Evolutionary conservation across 208 protist species (phyloP).

Genomic region (Wallacemonas sp.): DNA sequence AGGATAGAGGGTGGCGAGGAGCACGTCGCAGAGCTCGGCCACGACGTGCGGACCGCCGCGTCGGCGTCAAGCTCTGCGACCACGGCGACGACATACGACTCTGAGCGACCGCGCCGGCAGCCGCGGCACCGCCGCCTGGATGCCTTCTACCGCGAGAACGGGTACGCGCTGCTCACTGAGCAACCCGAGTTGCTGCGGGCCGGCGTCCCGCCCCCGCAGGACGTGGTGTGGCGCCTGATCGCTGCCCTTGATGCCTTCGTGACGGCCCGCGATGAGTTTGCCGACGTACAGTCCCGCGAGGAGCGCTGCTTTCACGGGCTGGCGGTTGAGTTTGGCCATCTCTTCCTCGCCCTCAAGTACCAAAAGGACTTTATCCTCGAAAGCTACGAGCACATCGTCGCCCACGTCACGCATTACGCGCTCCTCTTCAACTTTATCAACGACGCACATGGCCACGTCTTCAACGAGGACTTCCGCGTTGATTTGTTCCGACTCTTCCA

Average conservation of each 20-base stretch:
- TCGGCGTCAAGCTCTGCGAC: not conserved
- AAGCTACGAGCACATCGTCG: slow-evolving; percentile 45
- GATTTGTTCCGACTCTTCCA: slow-evolving; percentile 73
- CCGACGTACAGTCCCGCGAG: slow-evolving; percentile 30
- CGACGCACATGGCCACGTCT: slow-evolving; percentile 61
- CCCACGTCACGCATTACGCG: slow-evolving; percentile 61
- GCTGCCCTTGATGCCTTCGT: slow-evolving; percentile 45
- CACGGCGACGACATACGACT: not conserved
- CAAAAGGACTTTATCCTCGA: slow-evolving; percentile 68
- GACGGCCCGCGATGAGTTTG: slow-evolving; percentile 30
- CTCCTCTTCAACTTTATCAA: slow-evolving; percentile 80
- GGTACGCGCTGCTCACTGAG: slow-evolving; percentile 21
- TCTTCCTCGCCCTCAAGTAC: slow-evolving; percentile 29
- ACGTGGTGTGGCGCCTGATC: slow-evolving; percentile 21
- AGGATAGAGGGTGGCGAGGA: not conserved
- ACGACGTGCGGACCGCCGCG: not conserved
- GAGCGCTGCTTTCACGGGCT: slow-evolving; percentile 45
- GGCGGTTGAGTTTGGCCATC: slow-evolving; percentile 31
- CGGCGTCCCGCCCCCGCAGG: slow-evolving; percentile 12
- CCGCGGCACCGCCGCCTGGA: slow-evolving; percentile 7
- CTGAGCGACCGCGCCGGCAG: not conserved
- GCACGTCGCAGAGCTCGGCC: not conserved
- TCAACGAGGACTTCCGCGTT: slow-evolving; percentile 63
- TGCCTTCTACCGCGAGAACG: slow-evolving; percentile 27
- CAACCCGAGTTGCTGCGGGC: slow-evolving; percentile 22